phyloP scores from a whole-genome alignment of 805 yeast genomes.

The Saturnispora sanitii region DNA sequence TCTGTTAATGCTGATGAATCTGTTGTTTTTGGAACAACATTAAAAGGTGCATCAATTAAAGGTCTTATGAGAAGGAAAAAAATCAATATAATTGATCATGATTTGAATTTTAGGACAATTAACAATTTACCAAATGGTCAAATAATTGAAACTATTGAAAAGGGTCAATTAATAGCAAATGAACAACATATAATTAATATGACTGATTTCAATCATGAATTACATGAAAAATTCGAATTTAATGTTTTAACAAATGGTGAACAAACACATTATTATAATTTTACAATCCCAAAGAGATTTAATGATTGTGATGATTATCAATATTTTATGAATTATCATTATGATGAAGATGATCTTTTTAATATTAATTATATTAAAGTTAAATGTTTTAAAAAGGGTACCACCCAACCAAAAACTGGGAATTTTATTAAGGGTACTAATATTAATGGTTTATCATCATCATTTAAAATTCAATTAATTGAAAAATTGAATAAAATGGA shows the following conservation, averaged over 20 bases:
- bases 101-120: constrained; percentile 4
- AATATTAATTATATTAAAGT: constrained; percentile 35
- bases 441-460: constrained; percentile 36
- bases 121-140: constrained; percentile 2
- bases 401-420: constrained; percentile 8
- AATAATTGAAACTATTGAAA: background rate
- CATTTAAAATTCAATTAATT: constrained; percentile 38
- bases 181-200: constrained; percentile 7
- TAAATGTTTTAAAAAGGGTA: constrained; percentile 12
- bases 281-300: constrained; percentile 19
- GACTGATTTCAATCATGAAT: constrained; percentile 2
- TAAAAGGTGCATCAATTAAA: constrained; percentile 70
- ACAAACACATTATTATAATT: constrained; percentile 15
- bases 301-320: constrained; percentile 30
- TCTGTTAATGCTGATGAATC: constrained; percentile 95
- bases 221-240: constrained; percentile 24
- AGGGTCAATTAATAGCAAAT: constrained; percentile 4
- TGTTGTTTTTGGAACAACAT: constrained; percentile 81
- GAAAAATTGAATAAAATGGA: constrained; percentile 44
- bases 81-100: constrained; percentile 24
- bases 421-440: constrained; percentile 22
- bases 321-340: constrained; percentile 18
- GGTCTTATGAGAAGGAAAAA: constrained; percentile 56
- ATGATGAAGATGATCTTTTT: constrained; percentile 32
- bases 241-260: constrained; percentile 24